Percentiles rank a stretch among this genome's conserved stretches.
phyloP scores from a whole-genome alignment of 1,139 yeast species.

The Starmera stellimalicola region DNA sequence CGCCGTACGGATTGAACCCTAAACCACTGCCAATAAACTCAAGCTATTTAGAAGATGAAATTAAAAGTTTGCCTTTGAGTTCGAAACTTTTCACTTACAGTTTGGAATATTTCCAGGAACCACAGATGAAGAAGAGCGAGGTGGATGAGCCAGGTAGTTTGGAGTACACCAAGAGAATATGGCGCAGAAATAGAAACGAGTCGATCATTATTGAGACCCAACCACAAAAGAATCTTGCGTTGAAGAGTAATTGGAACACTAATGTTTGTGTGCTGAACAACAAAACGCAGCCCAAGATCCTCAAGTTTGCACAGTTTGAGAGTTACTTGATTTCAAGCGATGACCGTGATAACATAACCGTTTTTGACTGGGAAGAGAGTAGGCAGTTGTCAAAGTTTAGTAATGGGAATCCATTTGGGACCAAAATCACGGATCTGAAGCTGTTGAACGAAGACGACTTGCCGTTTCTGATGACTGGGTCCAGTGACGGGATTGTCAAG shows the following conservation, averaged over 20 bases:
- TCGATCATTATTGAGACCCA: constrained; percentile 81
- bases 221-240: constrained; percentile 74
- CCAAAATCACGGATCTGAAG: constrained; percentile 79
- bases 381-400: constrained; percentile 57
- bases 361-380: constrained; percentile 80
- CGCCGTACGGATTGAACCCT: constrained; percentile 42
- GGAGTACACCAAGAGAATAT: constrained; percentile 70
- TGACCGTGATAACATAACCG: constrained; percentile 73
- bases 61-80: constrained; percentile 48
- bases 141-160: constrained; percentile 90
- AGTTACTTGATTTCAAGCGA: constrained; percentile 74
- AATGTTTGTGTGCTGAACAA: constrained; percentile 57
- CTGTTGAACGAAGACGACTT: constrained; percentile 87
- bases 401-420: constrained; percentile 80
- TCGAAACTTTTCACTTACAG: constrained; percentile 84
- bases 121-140: constrained; percentile 84
- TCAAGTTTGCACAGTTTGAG: constrained; percentile 87
- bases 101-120: constrained; percentile 92
- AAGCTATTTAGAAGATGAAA: constrained; percentile 20
- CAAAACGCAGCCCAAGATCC: constrained; percentile 66
- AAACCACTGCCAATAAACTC: constrained; percentile 31
- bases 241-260: constrained; percentile 80
- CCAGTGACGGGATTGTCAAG: constrained; percentile 88
- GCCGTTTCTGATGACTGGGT: constrained; percentile 77
- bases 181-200: constrained; percentile 91